phyloP scores from a whole-genome alignment of 140 eudicot genomes.

The Stevia rebaudiana region DNA sequence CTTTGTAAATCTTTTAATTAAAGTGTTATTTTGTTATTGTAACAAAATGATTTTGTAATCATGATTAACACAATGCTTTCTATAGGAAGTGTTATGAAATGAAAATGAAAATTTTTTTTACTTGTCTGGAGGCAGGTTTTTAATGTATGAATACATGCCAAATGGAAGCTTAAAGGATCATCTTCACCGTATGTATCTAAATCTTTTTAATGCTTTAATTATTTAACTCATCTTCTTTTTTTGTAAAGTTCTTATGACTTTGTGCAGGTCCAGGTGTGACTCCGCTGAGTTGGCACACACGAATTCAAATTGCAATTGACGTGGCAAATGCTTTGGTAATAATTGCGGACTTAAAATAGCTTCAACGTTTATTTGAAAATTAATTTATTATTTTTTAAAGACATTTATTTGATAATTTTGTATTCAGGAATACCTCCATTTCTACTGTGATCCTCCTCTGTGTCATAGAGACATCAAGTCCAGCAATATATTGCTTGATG shows the following conservation, averaged over 20 bases:
- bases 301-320: slow-evolving; percentile 89
- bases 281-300: slow-evolving; percentile 75
- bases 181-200: slow-evolving; percentile 60
- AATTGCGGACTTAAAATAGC: not conserved
- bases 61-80: not conserved
- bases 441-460: slow-evolving; percentile 92
- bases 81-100: too few relatives aligned
- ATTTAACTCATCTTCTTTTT: slow-evolving; percentile 2
- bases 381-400: slow-evolving; percentile 1
- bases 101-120: slow-evolving; percentile 10
- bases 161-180: slow-evolving; percentile 97
- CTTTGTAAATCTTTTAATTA: not conserved
- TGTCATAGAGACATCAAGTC: slow-evolving; percentile 97
- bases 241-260: not conserved
- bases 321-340: slow-evolving; percentile 98
- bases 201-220: slow-evolving; percentile 1
- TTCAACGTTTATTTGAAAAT: slow-evolving; percentile 1
- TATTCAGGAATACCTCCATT: slow-evolving; percentile 92
- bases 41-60: not conserved
- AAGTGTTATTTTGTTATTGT: not conserved
- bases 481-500: slow-evolving; percentile 87
- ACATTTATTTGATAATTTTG: slow-evolving; percentile 11
- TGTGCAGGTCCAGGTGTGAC: slow-evolving; percentile 56
- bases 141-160: slow-evolving; percentile 81
- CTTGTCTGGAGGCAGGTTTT: slow-evolving; percentile 58